Conservation (phyloP, 169 alveolate species). For the Toxoplasma gondii region DNA sequence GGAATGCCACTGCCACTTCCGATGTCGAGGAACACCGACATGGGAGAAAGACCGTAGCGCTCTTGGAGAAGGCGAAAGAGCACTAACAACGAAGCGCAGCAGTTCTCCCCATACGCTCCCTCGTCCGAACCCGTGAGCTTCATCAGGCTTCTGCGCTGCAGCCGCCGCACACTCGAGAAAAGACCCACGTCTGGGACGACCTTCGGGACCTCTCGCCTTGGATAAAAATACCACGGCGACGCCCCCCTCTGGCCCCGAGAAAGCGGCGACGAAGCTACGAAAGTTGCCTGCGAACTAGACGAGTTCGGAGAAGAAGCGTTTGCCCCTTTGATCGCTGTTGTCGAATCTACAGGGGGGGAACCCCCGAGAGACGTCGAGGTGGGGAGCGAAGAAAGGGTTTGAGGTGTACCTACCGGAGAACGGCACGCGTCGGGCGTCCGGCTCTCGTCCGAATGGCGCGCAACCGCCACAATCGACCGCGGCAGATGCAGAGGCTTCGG, state of each 20-base stretch:
- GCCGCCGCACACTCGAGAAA: not conserved
- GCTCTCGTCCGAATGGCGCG: too few species aligned
- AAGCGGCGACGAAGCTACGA: not conserved
- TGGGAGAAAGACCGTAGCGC: slow-evolving; percentile 35
- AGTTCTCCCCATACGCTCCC: slow-evolving; percentile 67
- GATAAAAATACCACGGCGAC: not conserved
- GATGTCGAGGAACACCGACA: slow-evolving; percentile 57
- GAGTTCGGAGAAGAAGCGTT: too few species aligned
- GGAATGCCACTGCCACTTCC: slow-evolving; percentile 68
- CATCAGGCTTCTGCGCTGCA: slow-evolving; percentile 29
- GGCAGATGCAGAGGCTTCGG: too few species aligned
- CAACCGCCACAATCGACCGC: too few species aligned
- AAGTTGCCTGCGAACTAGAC: too few species aligned
- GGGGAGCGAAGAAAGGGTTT: too few species aligned
- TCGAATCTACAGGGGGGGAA: too few species aligned
- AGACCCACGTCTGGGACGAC: not conserved
- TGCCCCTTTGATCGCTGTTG: too few species aligned
- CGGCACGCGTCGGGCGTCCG: too few species aligned
- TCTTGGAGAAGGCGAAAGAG: slow-evolving; percentile 41
- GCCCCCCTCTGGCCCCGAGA: not conserved
- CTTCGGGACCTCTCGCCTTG: not conserved
- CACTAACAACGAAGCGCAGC: slow-evolving; percentile 39
- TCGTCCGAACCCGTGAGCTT: slow-evolving; percentile 29
- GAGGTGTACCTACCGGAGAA: too few species aligned
- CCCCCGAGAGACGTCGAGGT: too few species aligned